Evolutionary conservation across 1,284 basidiomycete species (phyloP).

Genomic region (Malassezia arunalokei): DNA sequence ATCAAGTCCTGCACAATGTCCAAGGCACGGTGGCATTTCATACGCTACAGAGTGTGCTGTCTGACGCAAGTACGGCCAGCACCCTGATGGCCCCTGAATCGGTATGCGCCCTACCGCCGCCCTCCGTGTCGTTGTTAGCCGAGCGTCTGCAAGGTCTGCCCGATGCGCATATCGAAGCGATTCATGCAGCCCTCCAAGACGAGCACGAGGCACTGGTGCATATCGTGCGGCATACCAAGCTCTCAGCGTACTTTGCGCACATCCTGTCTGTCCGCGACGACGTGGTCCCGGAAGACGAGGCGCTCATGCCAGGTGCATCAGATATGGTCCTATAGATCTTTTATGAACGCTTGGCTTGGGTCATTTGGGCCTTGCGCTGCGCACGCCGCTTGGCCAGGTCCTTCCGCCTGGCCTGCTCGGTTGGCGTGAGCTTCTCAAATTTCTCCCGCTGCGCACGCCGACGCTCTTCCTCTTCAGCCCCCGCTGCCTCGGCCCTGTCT

Average conservation of each 20-base stretch:
- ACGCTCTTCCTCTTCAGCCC: slow-evolving; percentile 30
- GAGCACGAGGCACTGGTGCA: slow-evolving; percentile 3
- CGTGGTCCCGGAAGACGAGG: neutral
- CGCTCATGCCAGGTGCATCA: neutral
- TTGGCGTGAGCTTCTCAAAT: slow-evolving; percentile 34
- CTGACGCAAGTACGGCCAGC: slow-evolving; percentile 3
- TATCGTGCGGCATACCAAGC: neutral
- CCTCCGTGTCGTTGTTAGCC: neutral
- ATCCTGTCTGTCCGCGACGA: slow-evolving; percentile 1
- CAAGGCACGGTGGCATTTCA: slow-evolving; percentile 8
- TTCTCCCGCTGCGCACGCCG: slow-evolving; percentile 34
- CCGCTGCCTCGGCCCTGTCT: slow-evolving; percentile 29
- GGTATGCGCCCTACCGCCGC: neutral
- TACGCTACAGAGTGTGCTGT: slow-evolving; percentile 7
- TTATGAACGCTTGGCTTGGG: slow-evolving; percentile 2
- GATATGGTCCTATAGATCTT: neutral
- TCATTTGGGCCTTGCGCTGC: slow-evolving; percentile 29
- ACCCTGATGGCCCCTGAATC: slow-evolving; percentile 1
- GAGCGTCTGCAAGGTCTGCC: slow-evolving; percentile 12
- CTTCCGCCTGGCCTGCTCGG: slow-evolving; percentile 41
- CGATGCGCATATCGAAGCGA: slow-evolving; percentile 1
- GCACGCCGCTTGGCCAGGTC: slow-evolving; percentile 38
- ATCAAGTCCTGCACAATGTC: slow-evolving; percentile 19
- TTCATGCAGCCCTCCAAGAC: neutral
- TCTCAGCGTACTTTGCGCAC: slow-evolving; percentile 5